Conservation (phyloP, 2,329 filamentous ascomycete species). For the Aspergillus awamori region DNA sequence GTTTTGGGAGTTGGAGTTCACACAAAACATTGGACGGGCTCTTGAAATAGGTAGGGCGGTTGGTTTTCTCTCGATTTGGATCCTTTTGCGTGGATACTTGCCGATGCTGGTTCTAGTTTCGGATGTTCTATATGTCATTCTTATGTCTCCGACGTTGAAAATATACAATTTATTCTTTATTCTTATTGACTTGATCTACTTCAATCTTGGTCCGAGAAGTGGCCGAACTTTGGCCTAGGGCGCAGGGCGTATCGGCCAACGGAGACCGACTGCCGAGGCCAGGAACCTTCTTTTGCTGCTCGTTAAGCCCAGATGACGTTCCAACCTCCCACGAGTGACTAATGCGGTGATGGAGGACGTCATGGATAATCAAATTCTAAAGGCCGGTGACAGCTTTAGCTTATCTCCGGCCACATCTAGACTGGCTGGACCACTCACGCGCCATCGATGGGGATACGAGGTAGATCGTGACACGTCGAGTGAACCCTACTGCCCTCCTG, state of each 20-base stretch:
- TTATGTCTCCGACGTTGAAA: background rate
- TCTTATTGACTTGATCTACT: background rate
- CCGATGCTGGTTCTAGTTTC: background rate
- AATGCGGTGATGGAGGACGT: slow-evolving; percentile 13
- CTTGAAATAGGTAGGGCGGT: background rate
- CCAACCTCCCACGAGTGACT: slow-evolving; percentile 9
- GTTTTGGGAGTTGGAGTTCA: slow-evolving; percentile 9
- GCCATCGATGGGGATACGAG: slow-evolving; percentile 1
- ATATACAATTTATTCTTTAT: background rate
- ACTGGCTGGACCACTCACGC: background rate
- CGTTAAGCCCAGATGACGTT: background rate
- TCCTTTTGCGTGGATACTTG: background rate
- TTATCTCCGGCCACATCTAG: slow-evolving; percentile 13
- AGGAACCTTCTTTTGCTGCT: background rate
- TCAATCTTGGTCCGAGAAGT: background rate
- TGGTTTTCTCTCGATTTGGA: background rate
- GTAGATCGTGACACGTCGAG: slow-evolving; percentile 13
- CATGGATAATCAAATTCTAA: background rate
- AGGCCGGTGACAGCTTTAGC: background rate
- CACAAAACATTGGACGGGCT: slow-evolving; percentile 11
- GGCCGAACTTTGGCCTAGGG: slow-evolving; percentile 3
- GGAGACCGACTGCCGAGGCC: background rate
- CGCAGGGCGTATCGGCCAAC: background rate
- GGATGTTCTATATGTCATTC: background rate
- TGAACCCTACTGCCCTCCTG: slow-evolving; percentile 4